Evolutionary conservation across 2,329 filamentous ascomycete species (phyloP), one percentile per base, ranked within the genome.

Genomic region (Monilinia fructicola): DNA sequence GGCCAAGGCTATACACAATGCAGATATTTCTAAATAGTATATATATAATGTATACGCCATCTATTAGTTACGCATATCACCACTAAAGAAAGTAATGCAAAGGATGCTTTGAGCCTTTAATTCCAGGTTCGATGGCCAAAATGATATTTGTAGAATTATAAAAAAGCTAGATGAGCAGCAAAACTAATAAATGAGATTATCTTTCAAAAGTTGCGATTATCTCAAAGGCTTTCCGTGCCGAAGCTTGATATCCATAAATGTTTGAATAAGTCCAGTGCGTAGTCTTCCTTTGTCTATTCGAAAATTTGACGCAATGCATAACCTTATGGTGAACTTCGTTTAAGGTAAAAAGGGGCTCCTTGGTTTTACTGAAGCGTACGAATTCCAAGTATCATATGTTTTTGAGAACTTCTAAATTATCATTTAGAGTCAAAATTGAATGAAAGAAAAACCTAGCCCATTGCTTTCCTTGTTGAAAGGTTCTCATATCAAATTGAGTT

Each of bases 401-500:
- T 3, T 14, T 26, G 7, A 66, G 48, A 16, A 48, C 31, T 9
- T 46, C 44, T 7, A 59, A 54, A 28, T 38, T 40, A 3, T 28
- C n/a, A 18, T 60, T 31, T 16, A 60, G 11, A 4, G 54, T 53
- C 9, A 35, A 23, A 1, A 52, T 61, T 2, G 38, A 23, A 18
- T 59, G 44, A n/a, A 53, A 11, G 10, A 56, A 14, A n/a, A 52
- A 6, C 10, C 69, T 70, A 18, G 66, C 69, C 69, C 64, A 72
- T 31, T 69, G 31, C n/a, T 60, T 53, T 6, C 64, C 62, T 50
- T 67, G 56, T n/a, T 54, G 58, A 42, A 65, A 78, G 0, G 79
- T 79, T 69, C 79, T 75, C 16, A 85, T 73, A 14, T 80, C 73
- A 70, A 82, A 83, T 9, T 77, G 76, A 9, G 81, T 82, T 12